phyloP scores from a whole-genome alignment of 129 eudicot species.

The Tagetes patula region DNA sequence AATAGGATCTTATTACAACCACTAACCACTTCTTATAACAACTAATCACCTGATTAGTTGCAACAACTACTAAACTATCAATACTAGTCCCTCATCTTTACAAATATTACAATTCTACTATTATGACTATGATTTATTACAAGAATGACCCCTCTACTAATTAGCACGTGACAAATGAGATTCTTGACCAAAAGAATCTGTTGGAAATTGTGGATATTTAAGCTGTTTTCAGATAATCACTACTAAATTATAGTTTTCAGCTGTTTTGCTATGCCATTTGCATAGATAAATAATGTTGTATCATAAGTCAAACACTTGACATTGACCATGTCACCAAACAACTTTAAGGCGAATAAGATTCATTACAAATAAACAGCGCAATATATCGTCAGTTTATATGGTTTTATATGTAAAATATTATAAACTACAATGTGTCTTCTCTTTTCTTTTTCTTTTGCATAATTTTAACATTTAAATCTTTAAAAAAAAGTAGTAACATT shows the following conservation, averaged over 20 bases:
- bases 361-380: background rate
- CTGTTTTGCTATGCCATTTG: constrained; percentile 4
- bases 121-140: no score
- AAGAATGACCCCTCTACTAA: no score
- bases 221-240: background rate
- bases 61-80: no score
- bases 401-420: background rate
- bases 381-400: background rate
- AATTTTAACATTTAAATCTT: background rate
- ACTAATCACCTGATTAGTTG: no score
- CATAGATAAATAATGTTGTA: background rate
- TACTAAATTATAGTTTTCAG: background rate
- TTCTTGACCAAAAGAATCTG: no score
- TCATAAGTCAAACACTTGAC: constrained; percentile 5
- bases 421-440: background rate
- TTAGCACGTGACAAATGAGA: no score
- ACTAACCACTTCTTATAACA: no score
- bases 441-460: background rate
- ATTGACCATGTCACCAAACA: background rate
- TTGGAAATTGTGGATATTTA: no score
- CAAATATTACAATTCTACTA: no score
- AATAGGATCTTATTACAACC: no score
- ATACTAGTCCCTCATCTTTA: no score
- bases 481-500: background rate
- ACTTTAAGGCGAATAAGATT: background rate